phyloP scores from a whole-genome alignment of 1,284 basidiomycete species.

The Irpex lacteus region DNA sequence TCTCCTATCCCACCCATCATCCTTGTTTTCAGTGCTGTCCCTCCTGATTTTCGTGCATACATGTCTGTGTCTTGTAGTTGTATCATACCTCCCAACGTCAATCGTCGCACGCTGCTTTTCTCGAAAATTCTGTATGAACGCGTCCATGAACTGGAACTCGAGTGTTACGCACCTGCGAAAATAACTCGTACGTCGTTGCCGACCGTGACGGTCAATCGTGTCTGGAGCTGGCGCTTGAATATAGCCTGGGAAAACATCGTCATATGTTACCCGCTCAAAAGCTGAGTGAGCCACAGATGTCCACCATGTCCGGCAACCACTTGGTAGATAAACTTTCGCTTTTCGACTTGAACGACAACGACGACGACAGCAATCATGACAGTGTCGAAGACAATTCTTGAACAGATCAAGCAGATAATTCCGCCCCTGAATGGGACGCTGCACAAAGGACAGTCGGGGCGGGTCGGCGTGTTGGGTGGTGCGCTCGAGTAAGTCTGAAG shows the following conservation, averaged over 20 bases:
- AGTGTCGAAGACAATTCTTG: constrained; percentile 53
- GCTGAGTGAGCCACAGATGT: background rate
- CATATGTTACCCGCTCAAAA: background rate
- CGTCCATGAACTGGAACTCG: no score
- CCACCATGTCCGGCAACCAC: background rate
- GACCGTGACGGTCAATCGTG: no score
- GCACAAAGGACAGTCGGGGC: constrained; percentile 96
- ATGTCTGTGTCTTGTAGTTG: background rate
- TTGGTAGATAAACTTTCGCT: background rate
- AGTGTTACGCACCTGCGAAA: no score
- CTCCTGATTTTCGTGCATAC: background rate
- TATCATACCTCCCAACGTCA: background rate
- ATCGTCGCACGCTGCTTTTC: background rate
- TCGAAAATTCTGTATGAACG: background rate
- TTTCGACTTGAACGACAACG: background rate
- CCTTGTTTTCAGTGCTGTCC: background rate
- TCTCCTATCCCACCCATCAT: background rate
- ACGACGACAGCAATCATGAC: constrained; percentile 43
- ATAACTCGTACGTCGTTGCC: no score
- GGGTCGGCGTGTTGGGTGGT: constrained; percentile 93
- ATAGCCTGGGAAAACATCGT: background rate
- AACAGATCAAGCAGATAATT: constrained; percentile 76
- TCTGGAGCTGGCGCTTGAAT: background rate
- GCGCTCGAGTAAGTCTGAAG: constrained; percentile 71
- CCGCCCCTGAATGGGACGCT: constrained; percentile 82